phyloP scores from a whole-genome alignment of 495 filamentous ascomycete genomes.

The Oidiodendron maius region DNA sequence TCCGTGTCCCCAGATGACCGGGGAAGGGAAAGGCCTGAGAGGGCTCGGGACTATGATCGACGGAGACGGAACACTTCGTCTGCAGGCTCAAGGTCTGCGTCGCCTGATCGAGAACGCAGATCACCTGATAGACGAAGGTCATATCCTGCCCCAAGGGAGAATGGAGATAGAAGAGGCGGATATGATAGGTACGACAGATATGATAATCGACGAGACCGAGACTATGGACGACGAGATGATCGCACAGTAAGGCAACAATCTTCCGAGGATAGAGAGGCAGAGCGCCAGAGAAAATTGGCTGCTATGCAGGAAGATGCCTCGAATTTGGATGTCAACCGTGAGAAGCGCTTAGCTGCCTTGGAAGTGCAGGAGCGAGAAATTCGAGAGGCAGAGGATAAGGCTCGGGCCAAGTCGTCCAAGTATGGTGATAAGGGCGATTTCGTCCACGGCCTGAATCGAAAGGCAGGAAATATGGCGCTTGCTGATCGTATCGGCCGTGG shows the following conservation, averaged over 20 bases:
- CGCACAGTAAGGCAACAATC: slow-evolving; percentile 13
- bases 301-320: slow-evolving; percentile 86
- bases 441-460: slow-evolving; percentile 49
- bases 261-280: slow-evolving; percentile 33
- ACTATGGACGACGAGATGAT: slow-evolving; percentile 22
- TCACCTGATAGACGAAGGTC: slow-evolving; percentile 19
- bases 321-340: slow-evolving; percentile 69
- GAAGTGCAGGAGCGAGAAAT: slow-evolving; percentile 57
- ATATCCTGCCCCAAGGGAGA: slow-evolving; percentile 25
- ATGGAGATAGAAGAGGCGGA: slow-evolving; percentile 6
- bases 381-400: slow-evolving; percentile 56
- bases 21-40: slow-evolving; percentile 9
- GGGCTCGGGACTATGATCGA: slow-evolving; percentile 8
- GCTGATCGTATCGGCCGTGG: slow-evolving; percentile 47
- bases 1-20: slow-evolving; percentile 23
- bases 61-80: slow-evolving; percentile 17
- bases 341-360: slow-evolving; percentile 62
- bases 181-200: slow-evolving; percentile 7
- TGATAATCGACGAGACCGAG: slow-evolving; percentile 16
- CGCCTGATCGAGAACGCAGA: slow-evolving; percentile 14
- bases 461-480: slow-evolving; percentile 51
- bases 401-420: slow-evolving; percentile 48
- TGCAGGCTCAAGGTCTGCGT: slow-evolving; percentile 18
- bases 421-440: slow-evolving; percentile 60
- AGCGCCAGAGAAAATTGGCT: slow-evolving; percentile 64